Percentiles rank a stretch among this genome's conserved stretches.
phyloP scores from a whole-genome alignment of 495 filamentous ascomycete genomes.

The Staphylotrichum longicolle region DNA sequence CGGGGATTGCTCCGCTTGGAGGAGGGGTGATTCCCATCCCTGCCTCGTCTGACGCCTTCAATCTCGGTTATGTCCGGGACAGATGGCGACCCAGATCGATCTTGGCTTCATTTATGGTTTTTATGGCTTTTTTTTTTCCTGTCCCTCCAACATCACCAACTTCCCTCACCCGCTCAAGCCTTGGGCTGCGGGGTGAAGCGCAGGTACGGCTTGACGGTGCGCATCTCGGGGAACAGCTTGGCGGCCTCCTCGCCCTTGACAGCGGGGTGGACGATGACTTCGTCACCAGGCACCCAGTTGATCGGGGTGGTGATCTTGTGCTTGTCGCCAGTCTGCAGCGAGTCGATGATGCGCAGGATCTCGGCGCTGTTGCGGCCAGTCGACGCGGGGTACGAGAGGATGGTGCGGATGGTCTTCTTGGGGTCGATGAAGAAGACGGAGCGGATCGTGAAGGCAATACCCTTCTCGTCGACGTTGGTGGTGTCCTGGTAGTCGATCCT shows the following conservation, averaged over 20 bases:
- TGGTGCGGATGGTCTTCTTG: slow-evolving; percentile 94
- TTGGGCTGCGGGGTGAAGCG: slow-evolving; percentile 67
- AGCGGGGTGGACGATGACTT: slow-evolving; percentile 91
- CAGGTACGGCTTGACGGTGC: slow-evolving; percentile 91
- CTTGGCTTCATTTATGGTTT: no score
- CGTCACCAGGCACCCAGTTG: slow-evolving; percentile 87
- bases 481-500: slow-evolving; percentile 77
- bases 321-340: slow-evolving; percentile 96
- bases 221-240: slow-evolving; percentile 86
- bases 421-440: slow-evolving; percentile 99
- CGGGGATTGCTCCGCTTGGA: no score
- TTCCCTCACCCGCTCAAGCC: slow-evolving; percentile 14
- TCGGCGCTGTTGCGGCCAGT: slow-evolving; percentile 96
- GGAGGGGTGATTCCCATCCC: neutral
- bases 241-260: slow-evolving; percentile 86
- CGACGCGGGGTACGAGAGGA: slow-evolving; percentile 93
- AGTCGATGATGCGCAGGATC: slow-evolving; percentile 92
- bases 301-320: slow-evolving; percentile 89
- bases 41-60: neutral
- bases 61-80: neutral
- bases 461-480: slow-evolving; percentile 91
- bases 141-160: neutral
- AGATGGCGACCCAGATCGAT: neutral
- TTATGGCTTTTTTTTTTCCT: neutral
- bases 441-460: slow-evolving; percentile 96